Conservation (phyloP, 768 basidiomycete genomes). For the Gymnopilus dilepis region DNA sequence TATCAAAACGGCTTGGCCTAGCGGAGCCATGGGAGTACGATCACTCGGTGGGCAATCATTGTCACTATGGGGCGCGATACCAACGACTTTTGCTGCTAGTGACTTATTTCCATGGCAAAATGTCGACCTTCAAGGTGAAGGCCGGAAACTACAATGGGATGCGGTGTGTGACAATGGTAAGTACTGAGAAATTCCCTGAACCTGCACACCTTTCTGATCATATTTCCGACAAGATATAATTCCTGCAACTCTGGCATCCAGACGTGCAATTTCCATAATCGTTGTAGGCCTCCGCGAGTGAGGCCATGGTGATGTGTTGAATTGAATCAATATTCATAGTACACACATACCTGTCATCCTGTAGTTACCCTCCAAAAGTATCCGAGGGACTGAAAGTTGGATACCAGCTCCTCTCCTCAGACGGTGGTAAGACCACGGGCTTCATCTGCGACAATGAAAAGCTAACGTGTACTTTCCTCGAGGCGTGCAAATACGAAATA, state of each 20-base stretch:
- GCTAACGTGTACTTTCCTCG: background rate
- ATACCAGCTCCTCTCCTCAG: conserved; percentile 59
- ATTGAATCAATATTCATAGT: background rate
- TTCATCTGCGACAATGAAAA: conserved; percentile 10
- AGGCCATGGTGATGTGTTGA: conserved; percentile 60
- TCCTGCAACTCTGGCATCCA: conserved; percentile 66
- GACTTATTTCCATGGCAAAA: conserved; percentile 54
- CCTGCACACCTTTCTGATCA: background rate
- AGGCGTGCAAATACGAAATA: conserved; percentile 51
- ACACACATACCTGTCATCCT: background rate
- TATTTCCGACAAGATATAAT: conserved; percentile 51
- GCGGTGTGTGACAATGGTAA: conserved; percentile 61
- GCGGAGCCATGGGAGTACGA: conserved; percentile 75
- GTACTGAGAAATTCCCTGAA: background rate
- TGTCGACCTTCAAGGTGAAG: conserved; percentile 50
- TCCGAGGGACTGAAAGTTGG: conserved; percentile 54
- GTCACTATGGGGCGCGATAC: background rate
- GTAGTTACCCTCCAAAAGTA: conserved; percentile 51
- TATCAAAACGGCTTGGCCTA: conserved; percentile 65
- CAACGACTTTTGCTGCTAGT: conserved; percentile 39
- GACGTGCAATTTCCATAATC: conserved; percentile 57
- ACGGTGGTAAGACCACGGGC: conserved; percentile 48
- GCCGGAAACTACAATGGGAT: conserved; percentile 62
- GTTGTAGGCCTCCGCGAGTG: conserved; percentile 56
- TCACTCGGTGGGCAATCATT: conserved; percentile 45